phyloP scores from a whole-genome alignment of 108 stramenopile genomes.

The Skeletonema tropicum region DNA sequence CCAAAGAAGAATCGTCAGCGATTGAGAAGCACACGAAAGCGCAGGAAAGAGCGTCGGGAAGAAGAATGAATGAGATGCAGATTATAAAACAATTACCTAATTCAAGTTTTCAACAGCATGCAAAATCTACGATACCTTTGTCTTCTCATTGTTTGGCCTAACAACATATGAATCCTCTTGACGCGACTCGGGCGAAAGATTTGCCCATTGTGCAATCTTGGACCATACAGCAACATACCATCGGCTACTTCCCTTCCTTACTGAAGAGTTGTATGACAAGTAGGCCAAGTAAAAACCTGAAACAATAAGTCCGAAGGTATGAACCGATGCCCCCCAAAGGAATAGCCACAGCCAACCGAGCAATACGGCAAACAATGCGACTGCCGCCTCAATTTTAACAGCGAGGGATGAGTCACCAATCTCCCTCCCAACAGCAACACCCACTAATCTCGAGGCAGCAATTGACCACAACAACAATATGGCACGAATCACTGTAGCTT shows the following conservation, averaged over 20 bases:
- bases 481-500: conserved; percentile 18
- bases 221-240: conserved; percentile 45
- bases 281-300: conserved; percentile 6
- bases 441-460: conserved; percentile 26
- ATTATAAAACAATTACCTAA: neutral
- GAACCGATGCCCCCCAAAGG: conserved; percentile 26
- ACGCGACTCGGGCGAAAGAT: conserved; percentile 40
- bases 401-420: conserved; percentile 19
- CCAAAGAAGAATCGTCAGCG: conserved; percentile 34
- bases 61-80: neutral
- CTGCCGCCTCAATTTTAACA: conserved; percentile 1
- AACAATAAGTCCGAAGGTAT: conserved; percentile 1
- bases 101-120: neutral
- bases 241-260: conserved; percentile 16
- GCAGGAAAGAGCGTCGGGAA: conserved; percentile 22
- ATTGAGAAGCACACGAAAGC: conserved; percentile 29
- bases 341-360: conserved; percentile 22
- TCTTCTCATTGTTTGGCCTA: neutral
- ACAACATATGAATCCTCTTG: conserved; percentile 44
- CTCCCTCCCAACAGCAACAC: conserved; percentile 37
- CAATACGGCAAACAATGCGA: conserved; percentile 16
- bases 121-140: neutral
- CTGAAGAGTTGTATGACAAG: conserved; percentile 14
- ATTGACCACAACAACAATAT: conserved; percentile 19
- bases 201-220: conserved; percentile 41